These are phyloP conservation scores for Erucastrum elatum DNA, from an alignment of 345 rosid genomes.

Conservation along the genomic window DNA sequence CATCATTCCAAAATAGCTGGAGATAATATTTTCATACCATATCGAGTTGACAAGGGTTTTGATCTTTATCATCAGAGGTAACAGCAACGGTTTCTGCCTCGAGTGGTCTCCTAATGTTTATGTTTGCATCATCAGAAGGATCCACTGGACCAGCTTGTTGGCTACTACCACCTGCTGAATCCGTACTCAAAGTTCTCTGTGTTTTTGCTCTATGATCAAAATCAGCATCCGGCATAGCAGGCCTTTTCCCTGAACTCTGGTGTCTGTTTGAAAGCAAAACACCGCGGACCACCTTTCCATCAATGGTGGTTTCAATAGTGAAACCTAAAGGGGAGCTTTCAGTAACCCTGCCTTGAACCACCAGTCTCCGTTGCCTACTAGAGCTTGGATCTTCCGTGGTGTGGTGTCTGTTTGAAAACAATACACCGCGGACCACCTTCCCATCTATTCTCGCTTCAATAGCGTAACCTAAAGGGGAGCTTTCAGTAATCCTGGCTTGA, in stretches of 20 bases:
- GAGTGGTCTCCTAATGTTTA: too few species aligned
- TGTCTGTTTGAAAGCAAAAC: conserved; percentile 70
- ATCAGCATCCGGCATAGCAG: conserved; percentile 1
- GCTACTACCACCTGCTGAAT: conserved; percentile 16
- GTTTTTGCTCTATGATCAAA: conserved; percentile 10
- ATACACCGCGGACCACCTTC: conserved; percentile 71
- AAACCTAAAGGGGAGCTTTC: conserved; percentile 63
- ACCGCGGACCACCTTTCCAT: conserved; percentile 82
- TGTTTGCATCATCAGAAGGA: neutral
- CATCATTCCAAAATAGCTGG: conserved; percentile 4
- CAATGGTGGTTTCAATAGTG: conserved; percentile 77
- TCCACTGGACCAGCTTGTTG: conserved; percentile 15
- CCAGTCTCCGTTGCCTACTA: too few species aligned
- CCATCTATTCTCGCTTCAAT: conserved; percentile 87
- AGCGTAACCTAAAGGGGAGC: conserved; percentile 61
- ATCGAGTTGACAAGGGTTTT: conserved; percentile 17
- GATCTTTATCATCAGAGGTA: neutral
- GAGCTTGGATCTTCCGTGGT: conserved; percentile 21
- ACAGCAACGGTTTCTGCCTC: too few species aligned
- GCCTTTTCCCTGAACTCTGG: conserved; percentile 31
- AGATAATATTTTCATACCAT: conserved; percentile 12
- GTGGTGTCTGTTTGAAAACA: conserved; percentile 66
- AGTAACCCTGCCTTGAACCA: conserved; percentile 38
- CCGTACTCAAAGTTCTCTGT: conserved; percentile 18
- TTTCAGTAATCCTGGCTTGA: conserved; percentile 73